Conservation (phyloP, 345 rosid species). For the Citrus glauca region DNA sequence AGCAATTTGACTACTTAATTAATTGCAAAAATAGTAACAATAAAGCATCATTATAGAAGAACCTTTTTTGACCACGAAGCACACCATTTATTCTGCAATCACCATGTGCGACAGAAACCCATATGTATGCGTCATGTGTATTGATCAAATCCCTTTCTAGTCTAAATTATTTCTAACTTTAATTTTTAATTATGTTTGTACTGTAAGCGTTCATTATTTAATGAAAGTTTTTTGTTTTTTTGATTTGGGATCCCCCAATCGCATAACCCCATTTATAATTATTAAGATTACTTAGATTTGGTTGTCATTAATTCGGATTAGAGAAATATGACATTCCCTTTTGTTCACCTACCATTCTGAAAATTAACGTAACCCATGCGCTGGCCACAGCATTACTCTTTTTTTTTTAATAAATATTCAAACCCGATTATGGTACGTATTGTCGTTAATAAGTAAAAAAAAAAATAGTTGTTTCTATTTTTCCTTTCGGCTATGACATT, state of each 20-base stretch:
- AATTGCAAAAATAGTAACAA: background rate
- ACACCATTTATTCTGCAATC: conserved; percentile 1
- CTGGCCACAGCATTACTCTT: conserved; percentile 25
- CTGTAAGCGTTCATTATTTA: background rate
- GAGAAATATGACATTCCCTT: background rate
- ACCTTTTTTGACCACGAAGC: background rate
- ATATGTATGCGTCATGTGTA: background rate
- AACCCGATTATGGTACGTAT: background rate
- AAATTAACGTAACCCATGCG: conserved; percentile 8
- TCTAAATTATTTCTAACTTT: background rate
- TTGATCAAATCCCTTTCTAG: background rate
- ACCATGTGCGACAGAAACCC: conserved; percentile 2
- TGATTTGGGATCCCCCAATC: conserved; percentile 6
- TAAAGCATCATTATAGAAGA: background rate
- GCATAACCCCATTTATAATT: background rate
- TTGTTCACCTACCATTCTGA: background rate
- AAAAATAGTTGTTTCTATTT: background rate
- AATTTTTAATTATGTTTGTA: background rate
- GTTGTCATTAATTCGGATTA: conserved; percentile 11
- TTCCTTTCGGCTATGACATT: background rate
- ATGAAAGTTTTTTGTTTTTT: background rate
- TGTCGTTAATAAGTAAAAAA: background rate
- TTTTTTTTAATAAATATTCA: too few relatives aligned
- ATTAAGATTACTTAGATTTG: conserved; percentile 25
- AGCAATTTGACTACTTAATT: conserved; percentile 11